Evolutionary conservation across 164 flowering plant genomes (phyloP), one percentile per base, ranked within the genome.

Genomic region (Tinospora cordifolia): DNA sequence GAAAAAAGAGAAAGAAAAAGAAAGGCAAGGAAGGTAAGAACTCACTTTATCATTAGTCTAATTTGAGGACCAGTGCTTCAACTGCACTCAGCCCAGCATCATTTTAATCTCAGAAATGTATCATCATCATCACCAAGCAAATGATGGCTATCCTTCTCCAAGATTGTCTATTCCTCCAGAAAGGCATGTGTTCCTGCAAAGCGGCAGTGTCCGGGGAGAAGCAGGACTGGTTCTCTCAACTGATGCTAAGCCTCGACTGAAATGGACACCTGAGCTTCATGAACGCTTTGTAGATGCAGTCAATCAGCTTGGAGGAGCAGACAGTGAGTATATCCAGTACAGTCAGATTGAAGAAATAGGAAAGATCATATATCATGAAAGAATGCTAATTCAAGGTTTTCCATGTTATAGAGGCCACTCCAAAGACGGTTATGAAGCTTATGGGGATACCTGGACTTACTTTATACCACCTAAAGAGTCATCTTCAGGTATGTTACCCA

Each of bases 381-480:
- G 22, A 54, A 21, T 9, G 25, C 60, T 75, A 51, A 75, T 74
- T 65, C 51, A 40, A 68, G n/a, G 62, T 46, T 62, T 75, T 71
- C 26, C 74, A 21, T 77, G 67, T 72, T 85, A 77, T 88, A 93
- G 98, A 93, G 81, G 98, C 98, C 65, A 93, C 98, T 26, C 98
- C 98, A 39, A 93, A 93, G 80, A 84, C 96, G 66, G 93, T 93
- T n/a, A 83, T 91, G 92, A 93, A 89, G 79, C 87, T 90, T 22
- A 91, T 93, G 98, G 98, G 97, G 62, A 88, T 93, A 80, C 90
- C 90, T 14, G 98, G 97, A 63, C 91, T 93, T 63, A 93, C 98
- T 11, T 83, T 93, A 58, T 93, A 93, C 86, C 98, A 93, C 75
- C 82, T 93, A 47, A 93, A 93, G 83, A 93, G 97, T 79, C 98